Evolutionary conservation across 176 grass and related monocot species (phyloP), one percentile per base, ranked within the genome.

Genomic region (Pontederia crassipes): DNA sequence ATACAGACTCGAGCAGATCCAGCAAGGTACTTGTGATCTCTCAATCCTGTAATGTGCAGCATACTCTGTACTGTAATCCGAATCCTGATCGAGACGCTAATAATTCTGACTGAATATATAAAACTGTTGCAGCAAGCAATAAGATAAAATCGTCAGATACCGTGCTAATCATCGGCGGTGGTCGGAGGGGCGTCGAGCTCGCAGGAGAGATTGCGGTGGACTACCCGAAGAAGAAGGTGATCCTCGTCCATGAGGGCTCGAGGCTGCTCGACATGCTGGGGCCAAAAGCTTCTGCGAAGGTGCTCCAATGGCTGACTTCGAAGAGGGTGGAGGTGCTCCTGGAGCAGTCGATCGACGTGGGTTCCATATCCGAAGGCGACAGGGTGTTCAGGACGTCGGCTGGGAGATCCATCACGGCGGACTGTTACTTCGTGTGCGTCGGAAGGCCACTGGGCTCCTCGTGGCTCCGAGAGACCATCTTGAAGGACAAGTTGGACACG

Each of bases 81-180:
- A 16, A 54, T 14, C 6, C 11, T 12, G 14, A 15, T 52, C 5
- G 14, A 54, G 51, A 54, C 7, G 14, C 51, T 16, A 15, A 12
- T 54, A 15, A 54, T 16, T 8, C 12, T 53, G 11, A 12, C 12
- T 53, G 11, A 12, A 4, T 15, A 47, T n/a, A 46, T 16, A 4
- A 18, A 10, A 28, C 9, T 60, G 12, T 60, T 35, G 12, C 50
- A 54, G 65, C 29, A 6, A 67, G 35, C 65, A 48, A 40, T 13
- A 53, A 27, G 13, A 67, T 67, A 54, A 54, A 17, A 40, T 67
- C 65, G 6, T 67, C 65, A 8, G 35, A 1, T 12, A 35, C 65
- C 17, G 49, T 67, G 8, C 50, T 54, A 32, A 45, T 67, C 48
- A 67, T 67, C 28, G 65, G 65, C 13, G 65, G 65, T 14, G 65